Evolutionary conservation across 805 yeast genomes (phyloP).

Genomic region (Nakazawaea ambrosiae): DNA sequence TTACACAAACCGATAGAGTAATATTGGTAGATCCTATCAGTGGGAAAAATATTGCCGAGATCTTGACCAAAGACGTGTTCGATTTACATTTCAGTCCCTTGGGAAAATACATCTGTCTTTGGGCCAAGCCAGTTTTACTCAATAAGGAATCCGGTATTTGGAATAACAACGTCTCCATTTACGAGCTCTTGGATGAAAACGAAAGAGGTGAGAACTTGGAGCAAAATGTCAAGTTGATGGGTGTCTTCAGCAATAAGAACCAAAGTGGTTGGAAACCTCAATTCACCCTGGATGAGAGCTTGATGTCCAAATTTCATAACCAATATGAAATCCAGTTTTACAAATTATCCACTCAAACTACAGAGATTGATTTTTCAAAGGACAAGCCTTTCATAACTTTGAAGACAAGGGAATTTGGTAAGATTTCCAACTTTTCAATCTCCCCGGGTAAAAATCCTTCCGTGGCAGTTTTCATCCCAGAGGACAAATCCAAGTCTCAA

Average conservation of each 20-base stretch:
- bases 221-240: slow-evolving; percentile 26
- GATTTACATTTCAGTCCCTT: slow-evolving; percentile 86
- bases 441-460: slow-evolving; percentile 90
- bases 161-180: slow-evolving; percentile 74
- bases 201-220: slow-evolving; percentile 22
- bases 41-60: slow-evolving; percentile 36
- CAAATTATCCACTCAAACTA: slow-evolving; percentile 36
- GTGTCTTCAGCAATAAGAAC: slow-evolving; percentile 66
- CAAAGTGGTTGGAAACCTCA: slow-evolving; percentile 94
- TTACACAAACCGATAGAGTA: slow-evolving; percentile 59
- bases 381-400: slow-evolving; percentile 54
- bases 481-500: slow-evolving; percentile 72
- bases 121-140: slow-evolving; percentile 76
- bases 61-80: slow-evolving; percentile 60
- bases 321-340: slow-evolving; percentile 63
- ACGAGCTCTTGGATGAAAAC: slow-evolving; percentile 39
- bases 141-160: slow-evolving; percentile 66
- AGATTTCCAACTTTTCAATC: slow-evolving; percentile 42
- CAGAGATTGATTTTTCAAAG: slow-evolving; percentile 27
- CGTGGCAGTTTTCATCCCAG: slow-evolving; percentile 87
- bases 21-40: slow-evolving; percentile 48
- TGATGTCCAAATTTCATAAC: slow-evolving; percentile 48
- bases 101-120: slow-evolving; percentile 75
- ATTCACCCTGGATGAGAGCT: slow-evolving; percentile 73
- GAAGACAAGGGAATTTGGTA: slow-evolving; percentile 46